Evolutionary conservation across 2,329 filamentous ascomycete species (phyloP).

Genomic region (Penicillium carneum): DNA sequence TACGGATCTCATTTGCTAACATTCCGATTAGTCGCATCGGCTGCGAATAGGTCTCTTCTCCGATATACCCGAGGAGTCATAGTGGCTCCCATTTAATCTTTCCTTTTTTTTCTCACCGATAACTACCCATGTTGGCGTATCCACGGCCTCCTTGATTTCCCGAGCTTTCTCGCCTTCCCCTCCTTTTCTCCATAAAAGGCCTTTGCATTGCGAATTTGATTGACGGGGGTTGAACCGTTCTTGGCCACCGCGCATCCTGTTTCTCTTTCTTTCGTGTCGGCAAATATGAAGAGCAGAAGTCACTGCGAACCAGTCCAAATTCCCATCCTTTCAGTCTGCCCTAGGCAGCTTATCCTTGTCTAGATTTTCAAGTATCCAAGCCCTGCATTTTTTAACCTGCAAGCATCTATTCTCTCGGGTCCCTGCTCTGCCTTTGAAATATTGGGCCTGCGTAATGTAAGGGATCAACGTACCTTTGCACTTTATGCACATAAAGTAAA

Average conservation of each 20-base stretch:
- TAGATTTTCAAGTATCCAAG: conserved; percentile 31
- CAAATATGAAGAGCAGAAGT: conserved; percentile 35
- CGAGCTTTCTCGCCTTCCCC: conserved; percentile 21
- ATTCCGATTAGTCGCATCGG: conserved; percentile 71
- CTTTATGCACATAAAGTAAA: not conserved
- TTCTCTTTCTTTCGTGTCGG: conserved; percentile 20
- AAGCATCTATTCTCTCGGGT: not conserved
- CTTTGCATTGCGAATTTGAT: conserved; percentile 36
- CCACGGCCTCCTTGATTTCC: conserved; percentile 27
- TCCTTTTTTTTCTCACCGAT: conserved; percentile 21
- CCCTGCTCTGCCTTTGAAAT: not conserved
- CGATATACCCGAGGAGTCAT: conserved; percentile 68
- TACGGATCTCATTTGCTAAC: conserved; percentile 36
- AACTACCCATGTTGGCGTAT: conserved; percentile 33
- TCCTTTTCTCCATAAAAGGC: conserved; percentile 27
- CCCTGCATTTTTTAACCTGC: conserved; percentile 27
- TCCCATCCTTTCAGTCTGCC: not conserved
- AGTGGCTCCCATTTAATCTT: conserved; percentile 28
- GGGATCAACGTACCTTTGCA: not conserved
- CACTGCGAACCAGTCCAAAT: conserved; percentile 18
- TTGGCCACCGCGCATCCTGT: conserved; percentile 27
- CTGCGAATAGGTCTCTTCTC: conserved; percentile 79
- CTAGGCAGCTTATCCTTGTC: conserved; percentile 25
- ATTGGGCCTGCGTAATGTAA: conserved; percentile 2
- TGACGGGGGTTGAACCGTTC: conserved; percentile 26